These are phyloP conservation scores for Kodamaea kakaduensis DNA, from an alignment of 805 yeast species.

Conservation along the genomic window DNA sequence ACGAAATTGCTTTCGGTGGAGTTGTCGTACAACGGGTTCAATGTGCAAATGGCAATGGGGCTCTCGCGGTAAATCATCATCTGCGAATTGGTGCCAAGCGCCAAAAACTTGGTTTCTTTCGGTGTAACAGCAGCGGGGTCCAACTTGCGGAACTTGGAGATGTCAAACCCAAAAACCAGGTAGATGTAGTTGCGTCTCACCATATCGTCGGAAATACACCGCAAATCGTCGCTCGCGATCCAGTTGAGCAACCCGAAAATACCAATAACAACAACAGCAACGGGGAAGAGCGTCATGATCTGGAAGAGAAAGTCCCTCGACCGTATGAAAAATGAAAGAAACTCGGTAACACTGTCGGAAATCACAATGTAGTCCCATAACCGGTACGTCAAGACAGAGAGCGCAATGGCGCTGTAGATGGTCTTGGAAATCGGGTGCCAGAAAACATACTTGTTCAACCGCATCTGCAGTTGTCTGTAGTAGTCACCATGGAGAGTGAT, in stretches of 20 bases:
- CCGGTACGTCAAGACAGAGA: conserved; percentile 18
- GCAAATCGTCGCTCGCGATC: conserved; percentile 47
- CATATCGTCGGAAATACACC: conserved; percentile 29
- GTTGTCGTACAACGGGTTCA: conserved; percentile 37
- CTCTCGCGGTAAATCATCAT: conserved; percentile 61
- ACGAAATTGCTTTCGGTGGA: conserved; percentile 38
- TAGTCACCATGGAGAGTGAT: conserved; percentile 63
- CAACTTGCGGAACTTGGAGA: conserved; percentile 43
- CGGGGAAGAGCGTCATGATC: conserved; percentile 32
- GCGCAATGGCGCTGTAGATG: conserved; percentile 18
- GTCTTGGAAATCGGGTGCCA: conserved; percentile 41
- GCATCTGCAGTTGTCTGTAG: conserved; percentile 44
- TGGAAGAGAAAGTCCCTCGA: conserved; percentile 24
- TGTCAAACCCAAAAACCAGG: conserved; percentile 48
- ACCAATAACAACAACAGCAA: conserved; percentile 34
- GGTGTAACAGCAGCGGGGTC: conserved; percentile 15
- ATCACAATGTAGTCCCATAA: conserved; percentile 29
- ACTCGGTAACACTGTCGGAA: conserved; percentile 29
- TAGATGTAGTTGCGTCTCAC: conserved; percentile 21
- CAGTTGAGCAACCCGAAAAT: conserved; percentile 38
- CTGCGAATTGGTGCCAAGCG: conserved; percentile 46
- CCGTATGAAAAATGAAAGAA: conserved; percentile 18
- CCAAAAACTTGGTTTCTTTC: conserved; percentile 25
- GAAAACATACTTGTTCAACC: conserved; percentile 42
- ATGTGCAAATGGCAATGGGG: conserved; percentile 63